Conservation (phyloP, 2,329 filamentous ascomycete species). For the Trichoderma sp. region DNA sequence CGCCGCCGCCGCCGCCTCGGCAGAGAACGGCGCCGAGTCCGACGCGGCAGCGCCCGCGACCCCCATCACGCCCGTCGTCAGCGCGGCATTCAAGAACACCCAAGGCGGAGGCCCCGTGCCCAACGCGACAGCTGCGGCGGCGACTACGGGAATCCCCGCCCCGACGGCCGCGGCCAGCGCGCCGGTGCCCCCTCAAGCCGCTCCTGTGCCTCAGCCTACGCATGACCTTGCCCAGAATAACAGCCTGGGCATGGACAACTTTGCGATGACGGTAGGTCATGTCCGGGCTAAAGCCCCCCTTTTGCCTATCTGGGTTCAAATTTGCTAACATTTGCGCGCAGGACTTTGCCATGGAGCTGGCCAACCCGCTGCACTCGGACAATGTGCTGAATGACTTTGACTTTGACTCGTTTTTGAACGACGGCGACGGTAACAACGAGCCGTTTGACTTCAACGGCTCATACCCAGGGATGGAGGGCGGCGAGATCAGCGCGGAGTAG, state of each 20-base stretch:
- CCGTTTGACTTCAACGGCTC: slow-evolving; percentile 58
- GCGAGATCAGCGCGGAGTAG: slow-evolving; percentile 62
- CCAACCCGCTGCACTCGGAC: slow-evolving; percentile 55
- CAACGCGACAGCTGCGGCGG: slow-evolving; percentile 37
- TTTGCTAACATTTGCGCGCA: slow-evolving; percentile 30
- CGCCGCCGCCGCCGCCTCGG: slow-evolving; percentile 59
- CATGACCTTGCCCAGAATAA: slow-evolving; percentile 54
- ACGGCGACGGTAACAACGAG: slow-evolving; percentile 51
- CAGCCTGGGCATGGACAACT: slow-evolving; percentile 50
- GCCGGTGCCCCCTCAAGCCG: slow-evolving; percentile 44
- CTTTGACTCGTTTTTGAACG: slow-evolving; percentile 67
- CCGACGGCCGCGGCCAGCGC: slow-evolving; percentile 40
- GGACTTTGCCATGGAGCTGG: slow-evolving; percentile 58
- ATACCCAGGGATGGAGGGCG: slow-evolving; percentile 57
- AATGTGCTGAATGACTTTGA: slow-evolving; percentile 69
- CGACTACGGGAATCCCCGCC: slow-evolving; percentile 35
- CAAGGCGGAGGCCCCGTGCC: slow-evolving; percentile 39
- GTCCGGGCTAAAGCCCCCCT: not conserved
- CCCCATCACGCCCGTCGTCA: slow-evolving; percentile 62
- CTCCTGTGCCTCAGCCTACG: slow-evolving; percentile 49
- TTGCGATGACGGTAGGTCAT: slow-evolving; percentile 48
- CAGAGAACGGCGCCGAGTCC: slow-evolving; percentile 58
- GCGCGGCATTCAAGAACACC: slow-evolving; percentile 49
- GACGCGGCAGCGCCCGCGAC: slow-evolving; percentile 64
- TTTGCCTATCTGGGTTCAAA: not conserved